Evolutionary conservation across 129 eudicot genomes (phyloP), one percentile per base, ranked within the genome.

Genomic region (Lactuca saligna): DNA sequence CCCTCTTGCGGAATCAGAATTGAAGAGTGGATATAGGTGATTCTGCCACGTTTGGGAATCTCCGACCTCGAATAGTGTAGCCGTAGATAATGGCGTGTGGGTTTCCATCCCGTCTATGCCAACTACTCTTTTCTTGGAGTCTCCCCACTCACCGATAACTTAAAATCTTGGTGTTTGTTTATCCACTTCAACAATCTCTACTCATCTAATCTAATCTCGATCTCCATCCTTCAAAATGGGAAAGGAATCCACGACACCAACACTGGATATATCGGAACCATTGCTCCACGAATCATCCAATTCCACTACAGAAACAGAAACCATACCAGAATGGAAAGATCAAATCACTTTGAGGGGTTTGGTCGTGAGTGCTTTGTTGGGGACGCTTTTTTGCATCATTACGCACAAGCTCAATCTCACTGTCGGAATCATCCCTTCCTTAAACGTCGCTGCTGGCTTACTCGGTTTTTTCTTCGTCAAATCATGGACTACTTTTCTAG

Each of bases 381-480:
- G 95, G 32, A n/a, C 78, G 3, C 68, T 87, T 0, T 87, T 87
- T 63, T 84, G 68, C 17, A 68, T 87, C 33, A 87, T 87, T n/a
- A 85, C 84, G 0, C 75, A 75, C 67, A 87, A 82, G 68, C 88
- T 87, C 39, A 87, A 80, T 75, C 83, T 87, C 41, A 69, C 90
- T 11, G 86, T 85, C 8, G 95, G 95, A 3, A 74, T 87, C 38
- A 84, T 87, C 25, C 95, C 95, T 6, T 87, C 95, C 0, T 65
- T 87, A 17, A 87, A 82, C 13, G 95, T 87, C 16, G 84, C 90
- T 37, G 95, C 95, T 6, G 95, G 95, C 0, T 80, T 87, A 62
- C 70, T 87, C 16, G 95, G 95, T 0, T 87, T 81, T 55, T 83
- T 81, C 38, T 33, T 83, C 16, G 54, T 87, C 32, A 87, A 81